Base-by-base conservation (phyloP, 2,329 filamentous ascomycete genomes). In the Cordyceps cicadae region DNA sequence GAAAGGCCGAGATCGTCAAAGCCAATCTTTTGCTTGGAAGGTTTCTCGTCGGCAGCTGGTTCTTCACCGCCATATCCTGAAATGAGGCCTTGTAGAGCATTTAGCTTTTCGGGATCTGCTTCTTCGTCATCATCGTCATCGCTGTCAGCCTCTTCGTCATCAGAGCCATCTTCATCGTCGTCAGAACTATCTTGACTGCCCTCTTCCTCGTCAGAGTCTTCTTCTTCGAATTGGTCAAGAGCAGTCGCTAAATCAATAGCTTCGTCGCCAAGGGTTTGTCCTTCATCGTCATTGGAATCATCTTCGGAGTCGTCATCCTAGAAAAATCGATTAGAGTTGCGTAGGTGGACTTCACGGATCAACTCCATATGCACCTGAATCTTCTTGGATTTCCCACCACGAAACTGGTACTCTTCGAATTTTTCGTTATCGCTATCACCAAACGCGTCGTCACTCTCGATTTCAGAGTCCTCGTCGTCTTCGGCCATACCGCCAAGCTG, bases 391-490 rank as follows among this genome's bases (percentile, higher is more conserved):
- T 73, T 75, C 67, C 76, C 79, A 12, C 80, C 81, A 1, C 80
- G 68, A 63, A 86, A 85, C 0, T 78, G 68, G 67, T 87, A 95
- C 12, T 86, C 89, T 64, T 91, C 85, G 65, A 96, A 95, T 64
- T 81, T 83, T 70, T 96, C 92, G 68, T 94, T 87, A 68, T 96
- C 92, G 67, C 90, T 94, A 65, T 90, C 87, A 3, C 91, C 90
- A 78, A 96, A 91, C 2, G 93, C 92, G 68, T 95, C 90, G 70
- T 87, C 84, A 66, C 82, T 85, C 65, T 87, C 85, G 58, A 86
- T 82, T 62, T 86, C 84, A 5, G 83, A 86, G 66, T 87, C 84
- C 21, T 86, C 80, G 43, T 86, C 83, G 37, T 81, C 81, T 17
- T 76, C 77, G 24, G 77, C 78, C 6, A 84, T 62, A 12, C 74